These are phyloP conservation scores for Sorghum bicolor DNA, from an alignment of 176 grass and related monocot species.

Conservation along the genomic window Sorghum_bicolor_NCBIv3 NC_012870.2:78341501-78342000, in stretches of 20 bases:
- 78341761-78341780: neutral
- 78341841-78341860: neutral
- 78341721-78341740: neutral
- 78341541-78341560: too few species aligned
- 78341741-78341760: neutral
- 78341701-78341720: neutral
- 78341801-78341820: neutral
- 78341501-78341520: too few species aligned
- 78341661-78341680: too few species aligned
- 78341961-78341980: neutral
- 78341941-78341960: neutral
- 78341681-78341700: neutral
- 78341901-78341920: conserved; percentile 23
- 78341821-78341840: neutral
- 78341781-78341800: neutral
- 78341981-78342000: conserved; percentile 23
- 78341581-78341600: too few species aligned
- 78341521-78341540: too few species aligned
- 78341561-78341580: too few species aligned
- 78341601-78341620: too few species aligned
- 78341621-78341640: too few species aligned
- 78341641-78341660: too few species aligned
- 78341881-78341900: conserved; percentile 18
- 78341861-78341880: neutral
- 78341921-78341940: neutral